Percentiles rank a stretch among this genome's conserved stretches.
These are phyloP conservation scores for Cyclotella sp. DNA, from an alignment of 108 stramenopile species.

Conservation along the genomic window DNA sequence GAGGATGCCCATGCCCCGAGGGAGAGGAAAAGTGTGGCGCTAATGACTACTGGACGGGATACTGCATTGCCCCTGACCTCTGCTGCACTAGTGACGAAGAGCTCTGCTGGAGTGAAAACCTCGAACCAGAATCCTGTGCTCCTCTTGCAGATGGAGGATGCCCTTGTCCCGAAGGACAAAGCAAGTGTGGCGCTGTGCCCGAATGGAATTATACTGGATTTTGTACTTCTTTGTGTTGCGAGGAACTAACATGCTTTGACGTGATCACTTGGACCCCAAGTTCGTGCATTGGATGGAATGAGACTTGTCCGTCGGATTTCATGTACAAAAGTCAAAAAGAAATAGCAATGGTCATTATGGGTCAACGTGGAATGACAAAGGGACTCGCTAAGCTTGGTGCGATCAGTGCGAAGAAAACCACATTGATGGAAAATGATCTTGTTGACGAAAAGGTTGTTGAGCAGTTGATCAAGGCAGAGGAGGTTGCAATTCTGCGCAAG, in stretches of 20 bases:
- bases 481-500: conserved; percentile 1
- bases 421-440: not conserved
- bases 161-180: conserved; percentile 10
- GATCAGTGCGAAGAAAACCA: not conserved
- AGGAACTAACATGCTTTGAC: conserved; percentile 17
- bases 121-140: not conserved
- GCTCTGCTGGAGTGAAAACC: not conserved
- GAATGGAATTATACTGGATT: conserved; percentile 11
- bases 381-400: not conserved
- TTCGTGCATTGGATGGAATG: conserved; percentile 16
- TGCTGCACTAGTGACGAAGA: conserved; percentile 15
- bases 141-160: conserved; percentile 17
- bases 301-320: conserved; percentile 9
- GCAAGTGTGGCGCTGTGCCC: conserved; percentile 11
- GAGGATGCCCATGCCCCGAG: conserved; percentile 14
- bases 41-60: not conserved
- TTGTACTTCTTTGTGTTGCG: conserved; percentile 11
- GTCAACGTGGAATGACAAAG: not conserved
- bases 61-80: not conserved
- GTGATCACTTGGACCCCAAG: not conserved
- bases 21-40: conserved; percentile 17
- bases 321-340: not conserved
- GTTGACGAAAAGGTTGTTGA: not conserved
- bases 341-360: not conserved
- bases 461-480: conserved; percentile 15